Evolutionary conservation across 2,329 filamentous ascomycete species (phyloP).

Genomic region (Cytospora piceae): DNA sequence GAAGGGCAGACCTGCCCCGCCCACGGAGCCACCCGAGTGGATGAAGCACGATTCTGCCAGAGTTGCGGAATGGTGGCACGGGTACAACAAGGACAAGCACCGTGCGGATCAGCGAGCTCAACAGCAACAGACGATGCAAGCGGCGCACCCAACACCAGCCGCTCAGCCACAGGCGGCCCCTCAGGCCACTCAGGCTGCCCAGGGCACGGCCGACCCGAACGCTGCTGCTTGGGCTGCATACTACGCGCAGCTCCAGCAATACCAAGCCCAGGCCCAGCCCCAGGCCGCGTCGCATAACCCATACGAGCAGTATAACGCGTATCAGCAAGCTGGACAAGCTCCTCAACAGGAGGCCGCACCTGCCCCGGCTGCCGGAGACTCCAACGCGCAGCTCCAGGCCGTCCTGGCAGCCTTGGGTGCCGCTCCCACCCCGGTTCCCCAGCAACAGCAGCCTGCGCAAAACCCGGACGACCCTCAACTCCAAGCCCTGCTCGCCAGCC

Average conservation of each 20-base stretch:
- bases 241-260: slow-evolving; percentile 43
- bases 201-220: slow-evolving; percentile 36
- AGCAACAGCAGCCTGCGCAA: slow-evolving; percentile 27
- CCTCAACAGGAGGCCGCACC: slow-evolving; percentile 30
- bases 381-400: slow-evolving; percentile 35
- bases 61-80: slow-evolving; percentile 57
- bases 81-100: slow-evolving; percentile 45
- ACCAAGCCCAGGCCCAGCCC: slow-evolving; percentile 28
- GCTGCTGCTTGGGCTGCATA: slow-evolving; percentile 45
- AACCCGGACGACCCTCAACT: slow-evolving; percentile 42
- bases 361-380: slow-evolving; percentile 32
- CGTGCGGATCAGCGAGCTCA: slow-evolving; percentile 31
- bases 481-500: slow-evolving; percentile 49
- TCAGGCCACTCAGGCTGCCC: slow-evolving; percentile 24
- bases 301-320: slow-evolving; percentile 32
- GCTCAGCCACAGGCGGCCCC: slow-evolving; percentile 23
- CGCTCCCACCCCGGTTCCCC: slow-evolving; percentile 35
- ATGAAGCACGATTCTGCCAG: slow-evolving; percentile 51
- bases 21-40: slow-evolving; percentile 57
- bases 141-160: not conserved
- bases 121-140: slow-evolving; percentile 25
- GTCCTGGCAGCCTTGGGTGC: slow-evolving; percentile 35
- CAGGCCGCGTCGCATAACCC: slow-evolving; percentile 30
- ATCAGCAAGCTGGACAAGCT: slow-evolving; percentile 36
- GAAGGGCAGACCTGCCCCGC: slow-evolving; percentile 52